Conservation (phyloP, 768 basidiomycete species). For the Suillus brevipes region DNA sequence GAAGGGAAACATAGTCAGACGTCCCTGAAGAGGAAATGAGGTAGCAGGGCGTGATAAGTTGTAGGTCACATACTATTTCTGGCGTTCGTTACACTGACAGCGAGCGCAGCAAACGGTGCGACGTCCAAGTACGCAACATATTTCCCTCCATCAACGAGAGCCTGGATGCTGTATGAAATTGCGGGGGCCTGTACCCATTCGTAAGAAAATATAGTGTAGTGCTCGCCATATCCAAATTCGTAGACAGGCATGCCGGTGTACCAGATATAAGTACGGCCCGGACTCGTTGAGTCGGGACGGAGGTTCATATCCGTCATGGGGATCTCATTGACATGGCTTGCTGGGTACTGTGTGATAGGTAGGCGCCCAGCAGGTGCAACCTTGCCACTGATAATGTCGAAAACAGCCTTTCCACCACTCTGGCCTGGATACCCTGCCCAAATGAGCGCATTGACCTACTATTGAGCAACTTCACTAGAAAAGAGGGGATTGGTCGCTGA, state of each 20-base stretch:
- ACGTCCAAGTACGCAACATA: constrained; percentile 38
- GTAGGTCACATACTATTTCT: constrained; percentile 29
- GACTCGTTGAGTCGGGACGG: constrained; percentile 47
- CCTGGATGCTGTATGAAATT: constrained; percentile 41
- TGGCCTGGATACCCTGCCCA: constrained; percentile 49
- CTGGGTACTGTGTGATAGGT: constrained; percentile 54
- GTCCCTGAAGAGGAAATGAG: constrained; percentile 22
- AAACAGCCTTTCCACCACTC: constrained; percentile 49
- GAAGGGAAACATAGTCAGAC: constrained; percentile 57
- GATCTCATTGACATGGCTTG: constrained; percentile 45
- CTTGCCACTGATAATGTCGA: constrained; percentile 53
- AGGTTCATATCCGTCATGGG: constrained; percentile 61
- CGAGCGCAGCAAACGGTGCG: constrained; percentile 48
- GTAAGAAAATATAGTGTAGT: constrained; percentile 51
- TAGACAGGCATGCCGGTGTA: constrained; percentile 51
- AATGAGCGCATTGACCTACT: constrained; percentile 50
- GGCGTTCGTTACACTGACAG: constrained; percentile 48
- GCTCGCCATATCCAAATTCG: constrained; percentile 54
- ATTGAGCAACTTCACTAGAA: neutral
- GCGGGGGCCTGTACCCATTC: constrained; percentile 39
- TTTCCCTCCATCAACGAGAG: constrained; percentile 34
- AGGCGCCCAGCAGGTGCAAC: constrained; percentile 56
- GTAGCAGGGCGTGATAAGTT: neutral
- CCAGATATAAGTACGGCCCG: constrained; percentile 62
- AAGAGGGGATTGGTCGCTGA: constrained; percentile 21